phyloP scores from a whole-genome alignment of 257 asterid genomes.

The Rehmannia glutinosa region DNA sequence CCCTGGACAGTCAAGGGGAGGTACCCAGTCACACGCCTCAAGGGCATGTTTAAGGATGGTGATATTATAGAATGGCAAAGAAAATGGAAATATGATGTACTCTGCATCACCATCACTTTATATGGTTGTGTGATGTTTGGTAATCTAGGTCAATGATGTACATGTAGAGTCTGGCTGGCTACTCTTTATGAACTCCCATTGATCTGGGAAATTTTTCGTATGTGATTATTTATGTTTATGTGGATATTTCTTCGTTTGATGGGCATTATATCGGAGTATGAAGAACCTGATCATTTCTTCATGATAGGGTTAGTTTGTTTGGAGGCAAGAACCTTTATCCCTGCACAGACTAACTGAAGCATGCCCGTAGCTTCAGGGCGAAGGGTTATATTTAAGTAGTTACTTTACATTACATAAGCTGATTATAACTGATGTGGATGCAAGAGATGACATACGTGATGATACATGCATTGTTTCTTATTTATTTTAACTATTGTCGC shows the following conservation, averaged over 20 bases:
- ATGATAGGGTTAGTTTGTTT: no score
- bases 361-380: no score
- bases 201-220: conserved; percentile 14
- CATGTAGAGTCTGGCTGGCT: conserved; percentile 13
- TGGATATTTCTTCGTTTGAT: neutral
- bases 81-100: neutral
- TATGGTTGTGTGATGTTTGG: conserved; percentile 15
- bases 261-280: no score
- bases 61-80: neutral
- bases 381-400: no score
- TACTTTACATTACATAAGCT: no score
- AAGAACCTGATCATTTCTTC: no score
- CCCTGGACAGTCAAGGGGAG: conserved; percentile 86
- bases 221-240: neutral
- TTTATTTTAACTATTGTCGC: no score
- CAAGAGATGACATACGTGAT: no score
- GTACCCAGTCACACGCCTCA: conserved; percentile 45
- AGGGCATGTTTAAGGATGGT: conserved; percentile 33
- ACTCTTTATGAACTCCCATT: conserved; percentile 13
- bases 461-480: no score
- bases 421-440: no score
- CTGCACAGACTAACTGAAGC: no score
- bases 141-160: conserved; percentile 13
- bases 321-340: no score
- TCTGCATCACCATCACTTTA: conserved; percentile 13